phyloP scores from a whole-genome alignment of 306 rosid species.

The Malus sieversii region DNA sequence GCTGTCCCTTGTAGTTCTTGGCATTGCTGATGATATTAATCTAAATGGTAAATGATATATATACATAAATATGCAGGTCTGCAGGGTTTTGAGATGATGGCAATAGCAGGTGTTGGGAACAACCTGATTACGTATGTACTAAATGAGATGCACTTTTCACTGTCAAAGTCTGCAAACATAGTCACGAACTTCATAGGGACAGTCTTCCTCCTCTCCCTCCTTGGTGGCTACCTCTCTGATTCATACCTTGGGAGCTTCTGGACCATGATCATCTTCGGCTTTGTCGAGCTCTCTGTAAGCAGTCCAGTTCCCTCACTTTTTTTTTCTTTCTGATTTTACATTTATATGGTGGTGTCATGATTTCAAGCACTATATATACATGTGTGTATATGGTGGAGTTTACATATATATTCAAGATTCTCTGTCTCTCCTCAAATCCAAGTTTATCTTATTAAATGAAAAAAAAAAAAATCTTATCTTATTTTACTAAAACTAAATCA shows the following conservation, averaged over 20 bases:
- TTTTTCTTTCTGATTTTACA: neutral
- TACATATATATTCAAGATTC: constrained; percentile 13
- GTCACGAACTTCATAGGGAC: constrained; percentile 63
- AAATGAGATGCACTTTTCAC: constrained; percentile 54
- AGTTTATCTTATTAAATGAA: neutral
- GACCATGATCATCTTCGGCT: constrained; percentile 52
- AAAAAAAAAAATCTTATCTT: neutral
- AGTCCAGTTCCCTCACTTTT: neutral
- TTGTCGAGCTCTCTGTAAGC: constrained; percentile 49
- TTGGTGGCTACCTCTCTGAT: constrained; percentile 61
- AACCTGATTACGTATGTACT: constrained; percentile 54
- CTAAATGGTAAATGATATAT: too few relatives aligned
- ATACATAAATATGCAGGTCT: constrained; percentile 28
- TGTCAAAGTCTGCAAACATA: constrained; percentile 54
- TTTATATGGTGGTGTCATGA: neutral
- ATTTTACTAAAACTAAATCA: neutral
- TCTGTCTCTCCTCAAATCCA: constrained; percentile 7
- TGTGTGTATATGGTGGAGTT: neutral
- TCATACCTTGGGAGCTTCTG: constrained; percentile 59
- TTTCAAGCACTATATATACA: neutral
- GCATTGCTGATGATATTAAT: neutral
- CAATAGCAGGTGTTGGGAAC: constrained; percentile 58
- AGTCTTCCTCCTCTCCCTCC: constrained; percentile 49
- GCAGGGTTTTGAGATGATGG: constrained; percentile 74
- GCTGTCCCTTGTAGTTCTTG: neutral